These are phyloP conservation scores for Acacia concinna DNA, from an alignment of 331 rosid species.

Conservation along the genomic window DNA sequence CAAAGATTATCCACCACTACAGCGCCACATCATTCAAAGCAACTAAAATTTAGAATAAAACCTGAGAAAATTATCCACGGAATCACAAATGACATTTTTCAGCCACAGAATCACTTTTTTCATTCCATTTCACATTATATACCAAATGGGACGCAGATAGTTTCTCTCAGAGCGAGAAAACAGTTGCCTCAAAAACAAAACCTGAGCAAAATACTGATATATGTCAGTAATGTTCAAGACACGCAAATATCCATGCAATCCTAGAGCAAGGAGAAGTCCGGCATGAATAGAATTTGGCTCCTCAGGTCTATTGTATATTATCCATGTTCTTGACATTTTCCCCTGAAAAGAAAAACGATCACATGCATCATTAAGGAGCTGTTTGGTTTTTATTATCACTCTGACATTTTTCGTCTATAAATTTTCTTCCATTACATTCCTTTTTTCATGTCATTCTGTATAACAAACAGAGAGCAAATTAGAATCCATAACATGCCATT, in stretches of 20 bases:
- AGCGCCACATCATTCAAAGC: background rate
- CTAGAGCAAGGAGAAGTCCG: constrained; percentile 91
- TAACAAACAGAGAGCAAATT: background rate
- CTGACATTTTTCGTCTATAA: background rate
- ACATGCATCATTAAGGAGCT: constrained; percentile 19
- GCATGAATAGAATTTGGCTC: constrained; percentile 94
- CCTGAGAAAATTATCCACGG: constrained; percentile 49
- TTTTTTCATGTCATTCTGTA: background rate
- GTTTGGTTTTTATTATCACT: background rate
- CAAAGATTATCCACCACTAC: background rate
- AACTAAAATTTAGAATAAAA: constrained; percentile 24
- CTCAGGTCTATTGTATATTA: constrained; percentile 80
- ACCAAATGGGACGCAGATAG: background rate
- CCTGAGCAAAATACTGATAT: constrained; percentile 84
- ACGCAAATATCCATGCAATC: constrained; percentile 86
- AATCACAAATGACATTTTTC: background rate
- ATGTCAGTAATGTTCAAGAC: constrained; percentile 78
- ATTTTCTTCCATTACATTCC: background rate
- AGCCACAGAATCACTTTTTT: background rate
- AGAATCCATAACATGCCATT: constrained; percentile 18
- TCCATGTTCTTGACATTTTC: constrained; percentile 97
- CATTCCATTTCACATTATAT: background rate
- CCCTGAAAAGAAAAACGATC: constrained; percentile 63
- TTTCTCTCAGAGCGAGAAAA: background rate
- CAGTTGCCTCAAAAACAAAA: constrained; percentile 33